Conservation (phyloP, 2,329 filamentous ascomycete species). For the Penicillium sp. region DNA sequence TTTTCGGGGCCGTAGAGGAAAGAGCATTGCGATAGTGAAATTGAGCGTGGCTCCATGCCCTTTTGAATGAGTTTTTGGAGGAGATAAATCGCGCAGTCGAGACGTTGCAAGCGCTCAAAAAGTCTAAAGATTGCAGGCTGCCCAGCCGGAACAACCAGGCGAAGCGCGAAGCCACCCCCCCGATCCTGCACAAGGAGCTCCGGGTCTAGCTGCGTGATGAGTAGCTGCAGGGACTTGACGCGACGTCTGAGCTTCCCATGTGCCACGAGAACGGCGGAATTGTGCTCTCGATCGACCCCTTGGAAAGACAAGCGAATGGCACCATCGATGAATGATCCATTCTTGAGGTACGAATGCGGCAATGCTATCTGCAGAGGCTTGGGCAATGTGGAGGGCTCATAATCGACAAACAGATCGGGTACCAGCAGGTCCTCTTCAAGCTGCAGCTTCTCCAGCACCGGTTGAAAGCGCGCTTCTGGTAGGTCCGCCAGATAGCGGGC, state of each 20-base stretch:
- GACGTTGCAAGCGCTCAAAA: constrained; percentile 33
- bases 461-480: constrained; percentile 24
- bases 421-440: constrained; percentile 27
- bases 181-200: constrained; percentile 30
- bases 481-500: constrained; percentile 29
- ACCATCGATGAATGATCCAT: constrained; percentile 27
- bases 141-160: constrained; percentile 32
- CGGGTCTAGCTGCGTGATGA: constrained; percentile 25
- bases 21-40: constrained; percentile 31
- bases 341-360: constrained; percentile 19
- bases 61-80: constrained; percentile 31
- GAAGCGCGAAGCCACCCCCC: constrained; percentile 34
- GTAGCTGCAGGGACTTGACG: constrained; percentile 22
- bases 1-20: constrained; percentile 31
- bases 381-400: constrained; percentile 28
- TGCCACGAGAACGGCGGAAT: constrained; percentile 31
- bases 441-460: constrained; percentile 25
- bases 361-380: constrained; percentile 24
- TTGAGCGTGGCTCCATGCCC: constrained; percentile 26
- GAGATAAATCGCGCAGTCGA: constrained; percentile 34
- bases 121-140: constrained; percentile 31
- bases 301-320: constrained; percentile 35
- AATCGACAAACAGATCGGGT: constrained; percentile 32
- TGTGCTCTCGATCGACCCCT: constrained; percentile 31
- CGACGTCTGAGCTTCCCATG: constrained; percentile 29